Conservation (phyloP, 2,329 filamentous ascomycete species). For the Escovopsis sp. region DNA sequence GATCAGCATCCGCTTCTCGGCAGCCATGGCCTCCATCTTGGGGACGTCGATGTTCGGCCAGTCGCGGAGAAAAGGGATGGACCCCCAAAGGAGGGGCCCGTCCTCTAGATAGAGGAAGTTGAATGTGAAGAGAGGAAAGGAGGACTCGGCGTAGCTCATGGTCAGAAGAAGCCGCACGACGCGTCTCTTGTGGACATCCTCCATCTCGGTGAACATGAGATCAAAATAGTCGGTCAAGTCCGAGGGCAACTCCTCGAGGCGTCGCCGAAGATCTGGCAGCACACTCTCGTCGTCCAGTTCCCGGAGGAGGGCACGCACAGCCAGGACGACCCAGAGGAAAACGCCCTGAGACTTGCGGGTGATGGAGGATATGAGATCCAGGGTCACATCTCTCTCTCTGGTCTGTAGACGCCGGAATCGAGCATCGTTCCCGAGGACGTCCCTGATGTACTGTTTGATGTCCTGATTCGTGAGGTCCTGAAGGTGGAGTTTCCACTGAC, state of each 20-base stretch:
- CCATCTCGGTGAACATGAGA: constrained; percentile 3
- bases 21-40: not conserved
- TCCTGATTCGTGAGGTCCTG: constrained; percentile 7
- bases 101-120: constrained; percentile 1
- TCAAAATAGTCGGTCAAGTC: constrained; percentile 6
- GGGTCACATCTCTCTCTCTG: not conserved
- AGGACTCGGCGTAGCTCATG: constrained; percentile 1
- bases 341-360: constrained; percentile 6
- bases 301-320: constrained; percentile 2
- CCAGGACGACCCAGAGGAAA: constrained; percentile 11
- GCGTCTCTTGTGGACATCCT: not conserved
- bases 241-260: constrained; percentile 2
- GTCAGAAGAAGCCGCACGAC: constrained; percentile 1
- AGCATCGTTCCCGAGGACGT: not conserved
- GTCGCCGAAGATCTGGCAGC: not conserved
- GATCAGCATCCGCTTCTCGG: constrained; percentile 1
- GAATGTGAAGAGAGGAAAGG: constrained; percentile 2
- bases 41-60: not conserved
- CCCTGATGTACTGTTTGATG: constrained; percentile 4
- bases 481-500: constrained; percentile 4
- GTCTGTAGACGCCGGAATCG: constrained; percentile 1
- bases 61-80: not conserved
- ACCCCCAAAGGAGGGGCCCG: not conserved
- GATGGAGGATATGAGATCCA: constrained; percentile 1
- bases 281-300: constrained; percentile 2